Evolutionary conservation across 2,329 filamentous ascomycete genomes (phyloP).

Genomic region (Dissoconium aciculare): DNA sequence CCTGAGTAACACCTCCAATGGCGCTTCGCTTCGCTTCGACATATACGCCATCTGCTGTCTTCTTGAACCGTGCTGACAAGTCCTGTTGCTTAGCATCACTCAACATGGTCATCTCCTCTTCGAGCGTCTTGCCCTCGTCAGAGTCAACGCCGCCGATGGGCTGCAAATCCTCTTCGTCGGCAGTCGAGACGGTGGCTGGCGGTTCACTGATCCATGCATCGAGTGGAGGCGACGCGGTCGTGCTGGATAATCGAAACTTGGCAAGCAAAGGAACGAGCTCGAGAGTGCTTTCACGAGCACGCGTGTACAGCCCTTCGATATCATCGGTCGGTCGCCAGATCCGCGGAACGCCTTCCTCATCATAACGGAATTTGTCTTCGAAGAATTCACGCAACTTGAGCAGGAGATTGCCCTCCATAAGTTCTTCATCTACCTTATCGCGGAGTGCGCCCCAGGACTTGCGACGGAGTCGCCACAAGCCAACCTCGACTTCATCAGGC

Average conservation of each 20-base stretch:
- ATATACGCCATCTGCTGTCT: constrained; percentile 93
- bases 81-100: constrained; percentile 82
- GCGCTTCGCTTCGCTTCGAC: constrained; percentile 95
- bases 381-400: constrained; percentile 96
- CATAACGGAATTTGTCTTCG: constrained; percentile 97
- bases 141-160: constrained; percentile 92
- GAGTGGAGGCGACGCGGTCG: constrained; percentile 64
- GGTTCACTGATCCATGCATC: constrained; percentile 68
- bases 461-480: constrained; percentile 77
- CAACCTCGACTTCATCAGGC: constrained; percentile 77
- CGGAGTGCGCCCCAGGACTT: constrained; percentile 90
- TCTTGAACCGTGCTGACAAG: constrained; percentile 89
- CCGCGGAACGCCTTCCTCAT: constrained; percentile 81
- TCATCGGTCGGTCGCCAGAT: constrained; percentile 97
- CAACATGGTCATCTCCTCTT: constrained; percentile 93
- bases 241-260: constrained; percentile 63
- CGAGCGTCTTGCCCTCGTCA: constrained; percentile 71
- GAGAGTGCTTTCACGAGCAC: constrained; percentile 80
- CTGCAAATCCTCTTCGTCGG: constrained; percentile 76
- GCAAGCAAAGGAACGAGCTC: constrained; percentile 79
- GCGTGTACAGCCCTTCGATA: constrained; percentile 89
- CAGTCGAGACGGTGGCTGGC: constrained; percentile 56
- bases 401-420: constrained; percentile 92
- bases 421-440: constrained; percentile 87
- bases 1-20: constrained; percentile 84